These are phyloP conservation scores for Saposhnikovia divaricata DNA, from an alignment of 129 eudicot genomes.

Conservation along the genomic window DNA sequence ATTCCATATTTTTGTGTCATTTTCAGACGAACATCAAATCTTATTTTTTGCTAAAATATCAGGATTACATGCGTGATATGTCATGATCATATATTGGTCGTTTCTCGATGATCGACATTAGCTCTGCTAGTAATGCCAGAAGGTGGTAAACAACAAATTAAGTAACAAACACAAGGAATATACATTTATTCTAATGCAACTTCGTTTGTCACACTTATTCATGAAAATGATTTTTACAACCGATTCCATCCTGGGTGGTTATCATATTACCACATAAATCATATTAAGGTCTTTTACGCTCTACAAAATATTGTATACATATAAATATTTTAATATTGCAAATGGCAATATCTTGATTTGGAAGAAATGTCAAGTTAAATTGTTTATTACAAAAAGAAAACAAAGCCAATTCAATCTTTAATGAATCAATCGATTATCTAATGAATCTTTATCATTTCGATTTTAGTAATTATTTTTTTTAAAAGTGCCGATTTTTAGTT, in stretches of 20 bases:
- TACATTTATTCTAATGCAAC: neutral
- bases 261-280: neutral
- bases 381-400: too few relatives aligned
- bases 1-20: neutral
- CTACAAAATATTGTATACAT: too few relatives aligned
- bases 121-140: neutral
- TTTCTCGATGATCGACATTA: neutral
- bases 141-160: neutral
- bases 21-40: neutral
- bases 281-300: too few relatives aligned
- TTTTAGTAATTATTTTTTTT: too few relatives aligned
- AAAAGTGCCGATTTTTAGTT: too few relatives aligned
- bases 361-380: too few relatives aligned
- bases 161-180: neutral
- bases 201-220: neutral
- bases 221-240: neutral
- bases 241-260: neutral
- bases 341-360: too few relatives aligned
- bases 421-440: too few relatives aligned
- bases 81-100: neutral
- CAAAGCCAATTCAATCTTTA: too few relatives aligned
- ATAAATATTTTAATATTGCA: too few relatives aligned
- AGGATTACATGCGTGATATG: neutral
- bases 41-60: neutral
- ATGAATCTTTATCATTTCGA: too few relatives aligned